Evolutionary conservation across 352 stramenopile genomes (phyloP).

Genomic region (Globisporangium echinulatum): DNA sequence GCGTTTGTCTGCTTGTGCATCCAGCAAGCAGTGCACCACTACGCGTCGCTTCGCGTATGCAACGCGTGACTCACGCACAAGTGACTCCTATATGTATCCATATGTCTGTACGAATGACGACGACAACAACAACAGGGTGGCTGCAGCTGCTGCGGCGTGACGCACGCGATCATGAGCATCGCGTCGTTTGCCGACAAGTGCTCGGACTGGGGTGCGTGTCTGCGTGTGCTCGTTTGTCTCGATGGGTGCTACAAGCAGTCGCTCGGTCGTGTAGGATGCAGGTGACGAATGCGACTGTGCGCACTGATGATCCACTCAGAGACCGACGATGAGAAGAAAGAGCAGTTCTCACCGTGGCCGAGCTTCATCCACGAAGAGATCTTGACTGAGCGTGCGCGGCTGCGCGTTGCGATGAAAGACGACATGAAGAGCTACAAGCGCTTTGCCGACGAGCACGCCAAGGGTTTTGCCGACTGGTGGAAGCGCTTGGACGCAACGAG

Average conservation of each 20-base stretch:
- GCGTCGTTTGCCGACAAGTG: slow-evolving; percentile 82
- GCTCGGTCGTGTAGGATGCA: too few relatives aligned
- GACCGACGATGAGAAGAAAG: slow-evolving; percentile 88
- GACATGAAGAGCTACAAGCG: slow-evolving; percentile 59
- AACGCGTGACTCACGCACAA: neutral
- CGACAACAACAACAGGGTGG: slow-evolving; percentile 39
- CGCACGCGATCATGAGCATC: slow-evolving; percentile 83
- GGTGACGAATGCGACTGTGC: too few relatives aligned
- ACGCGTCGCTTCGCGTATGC: too few relatives aligned
- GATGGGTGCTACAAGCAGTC: too few relatives aligned
- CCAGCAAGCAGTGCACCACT: too few relatives aligned
- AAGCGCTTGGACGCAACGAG: slow-evolving; percentile 30
- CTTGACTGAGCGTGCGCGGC: slow-evolving; percentile 83
- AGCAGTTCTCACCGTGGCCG: slow-evolving; percentile 81
- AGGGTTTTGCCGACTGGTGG: slow-evolving; percentile 57
- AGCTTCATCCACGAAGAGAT: slow-evolving; percentile 91
- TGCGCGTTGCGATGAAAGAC: slow-evolving; percentile 81
- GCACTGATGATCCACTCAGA: slow-evolving; percentile 25
- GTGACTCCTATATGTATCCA: too few relatives aligned
- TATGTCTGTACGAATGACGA: too few relatives aligned
- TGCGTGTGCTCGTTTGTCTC: neutral
- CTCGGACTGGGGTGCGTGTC: slow-evolving; percentile 73
- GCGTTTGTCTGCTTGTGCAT: neutral
- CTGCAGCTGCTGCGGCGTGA: slow-evolving; percentile 90
- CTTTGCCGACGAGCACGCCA: slow-evolving; percentile 65